These are phyloP conservation scores for Sporothrix curviconia DNA, from an alignment of 2,329 filamentous ascomycete genomes.

Conservation along the genomic window DNA sequence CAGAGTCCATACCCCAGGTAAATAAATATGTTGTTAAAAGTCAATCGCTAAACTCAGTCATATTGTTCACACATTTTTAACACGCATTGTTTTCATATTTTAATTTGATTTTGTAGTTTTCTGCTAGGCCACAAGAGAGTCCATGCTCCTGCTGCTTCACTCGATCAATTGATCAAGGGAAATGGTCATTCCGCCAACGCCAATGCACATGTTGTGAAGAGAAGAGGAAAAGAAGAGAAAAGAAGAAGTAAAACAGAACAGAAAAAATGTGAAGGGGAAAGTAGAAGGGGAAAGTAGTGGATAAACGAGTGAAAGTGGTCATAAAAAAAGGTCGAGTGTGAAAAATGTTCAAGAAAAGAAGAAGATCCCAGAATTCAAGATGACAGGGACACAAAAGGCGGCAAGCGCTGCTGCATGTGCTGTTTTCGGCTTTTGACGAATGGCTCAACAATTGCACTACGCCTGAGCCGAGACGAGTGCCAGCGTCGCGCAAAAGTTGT, in stretches of 20 bases:
- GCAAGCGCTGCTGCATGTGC: too few species aligned
- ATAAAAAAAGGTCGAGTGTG: not conserved
- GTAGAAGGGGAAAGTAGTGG: not conserved
- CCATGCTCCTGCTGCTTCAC: not conserved
- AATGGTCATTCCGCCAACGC: conserved; percentile 7
- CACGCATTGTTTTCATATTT: not conserved
- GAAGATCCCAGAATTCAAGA: not conserved
- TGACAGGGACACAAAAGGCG: too few species aligned
- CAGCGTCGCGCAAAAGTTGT: conserved; percentile 58
- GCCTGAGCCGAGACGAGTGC: conserved; percentile 38
- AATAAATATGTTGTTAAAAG: too few species aligned
- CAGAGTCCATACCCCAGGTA: too few species aligned
- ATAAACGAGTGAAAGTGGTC: not conserved
- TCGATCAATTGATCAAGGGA: not conserved
- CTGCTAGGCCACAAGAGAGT: not conserved
- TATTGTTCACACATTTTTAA: not conserved
- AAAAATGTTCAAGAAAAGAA: conserved; percentile 13
- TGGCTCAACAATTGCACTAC: not conserved
- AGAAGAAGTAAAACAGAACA: not conserved
- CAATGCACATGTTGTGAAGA: conserved; percentile 1
- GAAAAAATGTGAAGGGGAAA: not conserved
- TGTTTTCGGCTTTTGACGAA: too few species aligned
- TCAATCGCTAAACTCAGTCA: too few species aligned
- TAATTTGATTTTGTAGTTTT: not conserved
- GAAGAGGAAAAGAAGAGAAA: not conserved